These are phyloP conservation scores for Arachnopeziza araneosa DNA, from an alignment of 2,329 filamentous ascomycete genomes.

Conservation along the genomic window DNA sequence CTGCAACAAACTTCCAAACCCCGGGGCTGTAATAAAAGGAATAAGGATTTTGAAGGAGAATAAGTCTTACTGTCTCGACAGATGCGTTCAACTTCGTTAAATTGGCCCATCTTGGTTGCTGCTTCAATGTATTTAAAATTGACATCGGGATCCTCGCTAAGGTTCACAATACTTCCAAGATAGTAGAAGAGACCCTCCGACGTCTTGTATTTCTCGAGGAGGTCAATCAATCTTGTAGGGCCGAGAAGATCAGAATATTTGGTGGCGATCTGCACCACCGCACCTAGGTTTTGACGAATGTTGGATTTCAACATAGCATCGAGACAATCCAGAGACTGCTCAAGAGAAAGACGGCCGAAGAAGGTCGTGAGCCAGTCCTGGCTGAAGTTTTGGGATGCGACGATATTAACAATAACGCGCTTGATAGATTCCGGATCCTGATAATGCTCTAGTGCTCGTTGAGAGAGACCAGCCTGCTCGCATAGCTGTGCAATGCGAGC, in stretches of 20 bases:
- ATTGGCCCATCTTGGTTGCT: slow-evolving; percentile 86
- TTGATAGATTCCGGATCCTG: slow-evolving; percentile 87
- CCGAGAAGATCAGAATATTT: slow-evolving; percentile 97
- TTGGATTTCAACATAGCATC: slow-evolving; percentile 96
- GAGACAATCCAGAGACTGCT: slow-evolving; percentile 88
- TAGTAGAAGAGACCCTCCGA: slow-evolving; percentile 98
- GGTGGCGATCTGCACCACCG: slow-evolving; percentile 90
- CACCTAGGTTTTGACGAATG: slow-evolving; percentile 93
- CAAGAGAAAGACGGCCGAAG: slow-evolving; percentile 91
- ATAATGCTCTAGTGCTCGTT: slow-evolving; percentile 89
- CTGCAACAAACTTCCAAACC: too few relatives aligned
- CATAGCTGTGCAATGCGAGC: slow-evolving; percentile 82
- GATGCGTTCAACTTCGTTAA: slow-evolving; percentile 94
- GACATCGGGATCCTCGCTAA: slow-evolving; percentile 91
- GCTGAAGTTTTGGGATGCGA: slow-evolving; percentile 76
- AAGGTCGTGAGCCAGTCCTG: slow-evolving; percentile 88
- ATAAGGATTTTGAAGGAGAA: too few relatives aligned
- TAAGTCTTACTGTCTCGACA: slow-evolving; percentile 67
- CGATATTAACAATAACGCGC: slow-evolving; percentile 79
- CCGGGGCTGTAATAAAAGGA: too few relatives aligned
- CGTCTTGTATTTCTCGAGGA: slow-evolving; percentile 97
- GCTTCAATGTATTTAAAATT: slow-evolving; percentile 99
- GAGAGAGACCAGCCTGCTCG: slow-evolving; percentile 82
- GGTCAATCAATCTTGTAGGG: slow-evolving; percentile 78
- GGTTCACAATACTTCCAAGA: slow-evolving; percentile 93